A percentile compares a stretch with the other conserved stretches of the same genome.
Evolutionary conservation across 306 rosid species (phyloP).

Genomic region (Sophora flavescens): DNA sequence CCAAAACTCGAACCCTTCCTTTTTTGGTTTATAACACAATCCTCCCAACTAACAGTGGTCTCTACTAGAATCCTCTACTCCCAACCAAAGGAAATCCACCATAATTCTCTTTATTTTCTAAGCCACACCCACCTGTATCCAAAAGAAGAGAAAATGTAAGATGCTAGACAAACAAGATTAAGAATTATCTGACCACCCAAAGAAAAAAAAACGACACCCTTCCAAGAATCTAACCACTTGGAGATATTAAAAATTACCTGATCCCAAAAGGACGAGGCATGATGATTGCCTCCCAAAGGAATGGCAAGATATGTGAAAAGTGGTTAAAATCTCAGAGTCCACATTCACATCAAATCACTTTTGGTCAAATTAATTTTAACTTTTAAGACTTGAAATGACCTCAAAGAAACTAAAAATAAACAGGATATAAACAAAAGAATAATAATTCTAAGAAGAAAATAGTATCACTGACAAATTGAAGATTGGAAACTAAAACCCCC

Average conservation of each 20-base stretch:
- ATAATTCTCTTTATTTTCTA: background rate
- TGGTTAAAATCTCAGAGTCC: no score
- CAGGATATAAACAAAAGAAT: no score
- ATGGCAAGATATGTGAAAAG: no score
- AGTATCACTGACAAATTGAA: no score
- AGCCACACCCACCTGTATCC: background rate
- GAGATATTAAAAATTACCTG: background rate
- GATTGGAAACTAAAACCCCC: no score
- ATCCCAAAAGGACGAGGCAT: background rate
- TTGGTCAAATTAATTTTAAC: no score
- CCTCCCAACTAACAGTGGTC: background rate
- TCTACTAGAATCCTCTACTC: background rate
- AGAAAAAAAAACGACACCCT: background rate
- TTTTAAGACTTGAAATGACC: background rate
- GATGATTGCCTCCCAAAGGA: no score
- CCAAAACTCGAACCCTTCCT: background rate
- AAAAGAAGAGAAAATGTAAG: background rate
- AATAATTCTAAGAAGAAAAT: no score
- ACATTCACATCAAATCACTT: no score
- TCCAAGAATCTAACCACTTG: background rate
- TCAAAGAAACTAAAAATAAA: no score
- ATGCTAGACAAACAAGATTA: background rate
- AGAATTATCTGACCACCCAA: background rate
- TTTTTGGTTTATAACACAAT: background rate
- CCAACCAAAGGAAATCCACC: background rate